Evolutionary conservation across 208 protist genomes (phyloP).

Genomic region (Leishmania tarentolae): DNA sequence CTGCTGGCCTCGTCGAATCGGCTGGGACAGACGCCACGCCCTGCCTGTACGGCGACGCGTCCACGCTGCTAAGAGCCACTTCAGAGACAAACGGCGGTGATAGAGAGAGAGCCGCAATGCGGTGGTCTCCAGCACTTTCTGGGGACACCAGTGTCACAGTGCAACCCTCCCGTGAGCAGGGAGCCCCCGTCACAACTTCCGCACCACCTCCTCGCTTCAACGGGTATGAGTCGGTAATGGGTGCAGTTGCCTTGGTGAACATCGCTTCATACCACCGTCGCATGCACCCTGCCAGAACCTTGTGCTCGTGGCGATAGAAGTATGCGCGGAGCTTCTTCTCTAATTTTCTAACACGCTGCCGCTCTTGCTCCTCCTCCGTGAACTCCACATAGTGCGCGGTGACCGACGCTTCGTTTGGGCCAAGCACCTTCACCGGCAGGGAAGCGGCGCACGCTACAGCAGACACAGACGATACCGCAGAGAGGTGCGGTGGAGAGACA

Average conservation of each 20-base stretch:
- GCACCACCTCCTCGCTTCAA: neutral
- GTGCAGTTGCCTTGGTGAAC: conserved; percentile 44
- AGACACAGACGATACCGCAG: neutral
- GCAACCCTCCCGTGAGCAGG: neutral
- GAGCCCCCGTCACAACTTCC: neutral
- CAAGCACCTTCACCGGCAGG: neutral
- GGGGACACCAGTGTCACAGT: neutral
- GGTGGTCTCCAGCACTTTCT: no score
- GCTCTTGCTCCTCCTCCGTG: conserved; percentile 18
- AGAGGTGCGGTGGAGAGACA: conserved; percentile 5
- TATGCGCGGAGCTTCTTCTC: conserved; percentile 29
- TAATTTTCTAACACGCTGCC: conserved; percentile 22
- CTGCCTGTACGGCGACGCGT: neutral
- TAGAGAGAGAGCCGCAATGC: neutral
- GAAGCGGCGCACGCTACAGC: neutral
- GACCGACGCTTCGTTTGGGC: neutral
- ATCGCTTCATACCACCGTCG: conserved; percentile 65
- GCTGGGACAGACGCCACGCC: neutral
- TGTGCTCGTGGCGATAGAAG: conserved; percentile 33
- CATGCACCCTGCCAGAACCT: conserved; percentile 36
- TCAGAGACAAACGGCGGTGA: neutral
- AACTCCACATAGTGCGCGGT: conserved; percentile 16
- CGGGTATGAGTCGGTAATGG: neutral
- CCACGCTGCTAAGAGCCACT: neutral
- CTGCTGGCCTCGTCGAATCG: neutral